These are phyloP conservation scores for Paramecium tetraurelia DNA, from an alignment of 73 alveolate genomes.

Conservation along the genomic window DNA sequence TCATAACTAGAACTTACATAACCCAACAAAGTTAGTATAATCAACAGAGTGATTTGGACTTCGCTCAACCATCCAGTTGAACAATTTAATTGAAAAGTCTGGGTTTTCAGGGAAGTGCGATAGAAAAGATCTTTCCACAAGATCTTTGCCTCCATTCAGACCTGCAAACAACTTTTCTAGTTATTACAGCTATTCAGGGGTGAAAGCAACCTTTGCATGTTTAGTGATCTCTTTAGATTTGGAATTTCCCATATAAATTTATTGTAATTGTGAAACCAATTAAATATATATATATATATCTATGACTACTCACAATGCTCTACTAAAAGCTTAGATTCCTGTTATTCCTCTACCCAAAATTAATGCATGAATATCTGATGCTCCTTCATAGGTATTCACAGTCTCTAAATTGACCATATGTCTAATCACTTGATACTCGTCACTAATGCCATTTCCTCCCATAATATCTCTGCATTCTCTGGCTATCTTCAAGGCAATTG, in stretches of 20 bases:
- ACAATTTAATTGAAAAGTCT: conserved; percentile 29
- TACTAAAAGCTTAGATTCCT: conserved; percentile 87
- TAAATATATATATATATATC: neutral
- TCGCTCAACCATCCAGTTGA: conserved; percentile 32
- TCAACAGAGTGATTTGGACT: neutral
- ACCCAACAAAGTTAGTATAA: neutral
- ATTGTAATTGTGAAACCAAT: neutral
- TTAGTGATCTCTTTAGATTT: conserved; percentile 13
- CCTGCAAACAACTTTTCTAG: neutral
- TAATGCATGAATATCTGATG: conserved; percentile 88
- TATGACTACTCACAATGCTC: conserved; percentile 24
- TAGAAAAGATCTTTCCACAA: neutral
- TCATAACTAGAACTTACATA: neutral
- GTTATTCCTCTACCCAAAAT: conserved; percentile 92
- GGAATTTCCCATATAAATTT: conserved; percentile 26
- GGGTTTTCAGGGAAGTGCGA: conserved; percentile 37
- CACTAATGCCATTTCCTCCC: conserved; percentile 95
- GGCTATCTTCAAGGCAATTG: conserved; percentile 75
- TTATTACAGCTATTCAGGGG: neutral
- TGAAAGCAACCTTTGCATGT: conserved; percentile 40
- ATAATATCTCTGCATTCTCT: conserved; percentile 93
- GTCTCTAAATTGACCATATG: conserved; percentile 90
- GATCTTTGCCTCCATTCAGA: neutral
- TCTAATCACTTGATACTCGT: conserved; percentile 89
- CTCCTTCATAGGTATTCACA: conserved; percentile 86